phyloP scores from a whole-genome alignment of 2,329 filamentous ascomycete genomes.

The Plectosphaerella plurivora region DNA sequence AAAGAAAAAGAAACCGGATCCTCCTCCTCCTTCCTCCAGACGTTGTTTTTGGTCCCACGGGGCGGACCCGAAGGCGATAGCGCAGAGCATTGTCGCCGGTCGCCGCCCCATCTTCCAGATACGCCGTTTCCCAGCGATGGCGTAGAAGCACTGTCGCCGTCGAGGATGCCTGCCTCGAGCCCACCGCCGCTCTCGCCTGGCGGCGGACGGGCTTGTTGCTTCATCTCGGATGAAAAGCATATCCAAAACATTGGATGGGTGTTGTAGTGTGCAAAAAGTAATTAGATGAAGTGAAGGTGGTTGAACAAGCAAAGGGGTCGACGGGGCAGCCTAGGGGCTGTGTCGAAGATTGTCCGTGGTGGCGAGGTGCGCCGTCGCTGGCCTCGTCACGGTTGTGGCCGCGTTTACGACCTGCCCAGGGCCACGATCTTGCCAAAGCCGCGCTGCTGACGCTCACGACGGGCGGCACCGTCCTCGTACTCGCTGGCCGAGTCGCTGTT shows the following conservation, averaged over 20 bases:
- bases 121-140: conserved; percentile 42
- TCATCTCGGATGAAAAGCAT: conserved; percentile 21
- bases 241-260: conserved; percentile 17
- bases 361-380: not conserved
- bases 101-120: conserved; percentile 33
- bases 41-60: conserved; percentile 7
- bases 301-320: conserved; percentile 10
- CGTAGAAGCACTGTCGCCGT: conserved; percentile 39
- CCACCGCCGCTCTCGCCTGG: conserved; percentile 6
- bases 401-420: conserved; percentile 19
- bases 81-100: conserved; percentile 49
- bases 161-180: conserved; percentile 16
- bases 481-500: conserved; percentile 34
- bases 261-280: not conserved
- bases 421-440: conserved; percentile 45
- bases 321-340: conserved; percentile 33
- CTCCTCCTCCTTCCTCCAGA: not conserved
- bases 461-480: conserved; percentile 57
- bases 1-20: conserved; percentile 13
- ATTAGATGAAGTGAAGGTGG: conserved; percentile 5
- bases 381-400: too few species aligned
- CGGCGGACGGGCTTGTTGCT: conserved; percentile 2
- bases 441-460: conserved; percentile 52
- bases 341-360: conserved; percentile 2
- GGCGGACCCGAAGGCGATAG: conserved; percentile 33